Conservation (phyloP, 1,139 yeast genomes). For the Taiozyma sp. region DNA sequence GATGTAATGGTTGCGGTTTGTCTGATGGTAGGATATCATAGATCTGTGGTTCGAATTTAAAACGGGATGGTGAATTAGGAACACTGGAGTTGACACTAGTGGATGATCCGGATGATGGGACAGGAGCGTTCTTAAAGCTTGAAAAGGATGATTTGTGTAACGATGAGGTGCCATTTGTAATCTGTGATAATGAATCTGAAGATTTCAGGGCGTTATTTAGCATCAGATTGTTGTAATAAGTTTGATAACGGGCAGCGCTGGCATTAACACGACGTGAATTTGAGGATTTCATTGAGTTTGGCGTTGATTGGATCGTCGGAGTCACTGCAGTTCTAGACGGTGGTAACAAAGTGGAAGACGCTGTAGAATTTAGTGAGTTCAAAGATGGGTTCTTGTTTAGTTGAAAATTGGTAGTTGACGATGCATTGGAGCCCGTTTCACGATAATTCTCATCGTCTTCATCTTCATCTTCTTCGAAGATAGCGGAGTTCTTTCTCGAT, state of each 20-base stretch:
- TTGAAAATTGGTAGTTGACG: slow-evolving; percentile 9
- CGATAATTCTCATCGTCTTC: slow-evolving; percentile 18
- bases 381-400: slow-evolving; percentile 18
- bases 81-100: slow-evolving; percentile 11
- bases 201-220: slow-evolving; percentile 44
- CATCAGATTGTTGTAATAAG: slow-evolving; percentile 41
- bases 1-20: slow-evolving; percentile 1
- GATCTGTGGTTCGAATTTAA: slow-evolving; percentile 28
- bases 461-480: slow-evolving; percentile 27
- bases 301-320: slow-evolving; percentile 1
- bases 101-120: slow-evolving; percentile 12
- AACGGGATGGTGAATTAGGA: slow-evolving; percentile 22
- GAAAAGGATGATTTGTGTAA: slow-evolving; percentile 12
- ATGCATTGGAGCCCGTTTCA: slow-evolving; percentile 15
- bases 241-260: slow-evolving; percentile 46
- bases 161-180: slow-evolving; percentile 5
- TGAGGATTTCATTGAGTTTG: slow-evolving; percentile 22
- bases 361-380: slow-evolving; percentile 11
- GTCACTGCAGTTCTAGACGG: slow-evolving; percentile 2
- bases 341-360: slow-evolving; percentile 5
- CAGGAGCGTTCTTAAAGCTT: slow-evolving; percentile 8
- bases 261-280: slow-evolving; percentile 29
- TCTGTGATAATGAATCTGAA: slow-evolving; percentile 32
- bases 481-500: slow-evolving; percentile 23
- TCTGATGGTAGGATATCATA: slow-evolving; percentile 26